A percentile compares a stretch with the other conserved stretches of the same genome.
Conservation (phyloP, 352 stramenopile genomes). For the Phytopythium boreale region DNA sequence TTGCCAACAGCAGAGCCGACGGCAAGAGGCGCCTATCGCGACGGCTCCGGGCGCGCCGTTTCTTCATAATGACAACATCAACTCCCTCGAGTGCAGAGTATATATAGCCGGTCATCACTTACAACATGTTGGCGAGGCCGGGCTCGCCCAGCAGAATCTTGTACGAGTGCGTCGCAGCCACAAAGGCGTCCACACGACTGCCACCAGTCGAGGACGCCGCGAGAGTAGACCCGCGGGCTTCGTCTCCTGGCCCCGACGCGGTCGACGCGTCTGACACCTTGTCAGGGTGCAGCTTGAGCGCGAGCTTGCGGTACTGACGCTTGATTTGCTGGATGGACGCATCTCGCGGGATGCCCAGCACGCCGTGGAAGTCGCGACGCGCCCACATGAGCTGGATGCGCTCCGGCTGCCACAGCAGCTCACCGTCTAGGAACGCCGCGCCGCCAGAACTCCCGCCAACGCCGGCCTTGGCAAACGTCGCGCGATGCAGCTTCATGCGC, state of each 20-base stretch:
- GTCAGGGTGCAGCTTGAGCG: constrained; percentile 81
- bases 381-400: constrained; percentile 82
- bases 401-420: constrained; percentile 74
- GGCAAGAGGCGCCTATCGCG: not conserved
- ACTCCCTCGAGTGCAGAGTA: not conserved
- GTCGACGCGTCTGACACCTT: constrained; percentile 40
- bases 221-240: constrained; percentile 11
- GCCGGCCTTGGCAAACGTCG: constrained; percentile 35
- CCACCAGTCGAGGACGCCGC: constrained; percentile 20
- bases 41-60: not conserved
- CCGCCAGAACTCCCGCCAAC: constrained; percentile 19
- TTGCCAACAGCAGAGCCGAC: not conserved
- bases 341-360: constrained; percentile 64
- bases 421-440: constrained; percentile 39
- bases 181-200: constrained; percentile 74
- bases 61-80: not conserved
- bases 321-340: constrained; percentile 72
- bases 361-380: constrained; percentile 69
- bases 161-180: constrained; percentile 76
- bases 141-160: constrained; percentile 64
- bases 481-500: constrained; percentile 77
- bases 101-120: not conserved
- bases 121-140: constrained; percentile 36
- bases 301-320: constrained; percentile 81
- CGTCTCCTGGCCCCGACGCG: not conserved